phyloP scores from a whole-genome alignment of 495 filamentous ascomycete genomes.

The Podospora didyma region DNA sequence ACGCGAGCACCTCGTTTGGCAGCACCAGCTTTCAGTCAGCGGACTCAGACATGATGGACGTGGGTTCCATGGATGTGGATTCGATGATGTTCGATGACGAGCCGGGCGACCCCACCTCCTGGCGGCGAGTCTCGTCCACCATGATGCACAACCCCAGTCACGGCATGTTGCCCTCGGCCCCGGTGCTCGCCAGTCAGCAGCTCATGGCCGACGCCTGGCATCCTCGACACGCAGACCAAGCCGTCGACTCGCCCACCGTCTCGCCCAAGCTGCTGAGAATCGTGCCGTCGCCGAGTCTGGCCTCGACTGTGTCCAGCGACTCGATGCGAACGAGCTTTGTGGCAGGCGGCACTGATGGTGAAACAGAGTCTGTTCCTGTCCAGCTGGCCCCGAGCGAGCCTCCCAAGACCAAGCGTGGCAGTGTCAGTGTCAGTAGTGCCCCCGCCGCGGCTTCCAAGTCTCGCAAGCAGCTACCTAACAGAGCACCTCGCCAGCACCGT shows the following conservation, averaged over 20 bases:
- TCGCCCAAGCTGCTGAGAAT: constrained; percentile 36
- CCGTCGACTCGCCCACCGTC: constrained; percentile 14
- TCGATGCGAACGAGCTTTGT: too few relatives aligned
- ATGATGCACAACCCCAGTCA: too few relatives aligned
- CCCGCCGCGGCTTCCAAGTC: too few relatives aligned
- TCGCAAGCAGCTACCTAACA: constrained; percentile 32
- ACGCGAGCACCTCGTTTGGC: constrained; percentile 4
- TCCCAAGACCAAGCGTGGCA: too few relatives aligned
- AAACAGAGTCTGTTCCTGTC: too few relatives aligned
- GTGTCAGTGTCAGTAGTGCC: too few relatives aligned
- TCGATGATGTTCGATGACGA: constrained; percentile 12
- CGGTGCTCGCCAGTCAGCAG: neutral
- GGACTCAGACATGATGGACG: constrained; percentile 13
- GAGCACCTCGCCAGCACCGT: constrained; percentile 7
- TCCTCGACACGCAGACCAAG: too few relatives aligned
- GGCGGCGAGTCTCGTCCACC: neutral
- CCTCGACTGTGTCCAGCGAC: neutral
- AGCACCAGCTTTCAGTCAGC: constrained; percentile 8
- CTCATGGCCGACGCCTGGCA: neutral
- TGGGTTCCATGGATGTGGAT: too few relatives aligned
- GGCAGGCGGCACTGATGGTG: too few relatives aligned
- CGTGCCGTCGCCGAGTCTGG: constrained; percentile 26
- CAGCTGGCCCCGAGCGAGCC: too few relatives aligned
- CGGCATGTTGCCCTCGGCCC: neutral
- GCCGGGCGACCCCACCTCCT: neutral